A percentile compares a stretch with the other conserved stretches of the same genome.
These are phyloP conservation scores for Boechera divaricarpa DNA, from an alignment of 345 rosid species.

Conservation along the genomic window DNA sequence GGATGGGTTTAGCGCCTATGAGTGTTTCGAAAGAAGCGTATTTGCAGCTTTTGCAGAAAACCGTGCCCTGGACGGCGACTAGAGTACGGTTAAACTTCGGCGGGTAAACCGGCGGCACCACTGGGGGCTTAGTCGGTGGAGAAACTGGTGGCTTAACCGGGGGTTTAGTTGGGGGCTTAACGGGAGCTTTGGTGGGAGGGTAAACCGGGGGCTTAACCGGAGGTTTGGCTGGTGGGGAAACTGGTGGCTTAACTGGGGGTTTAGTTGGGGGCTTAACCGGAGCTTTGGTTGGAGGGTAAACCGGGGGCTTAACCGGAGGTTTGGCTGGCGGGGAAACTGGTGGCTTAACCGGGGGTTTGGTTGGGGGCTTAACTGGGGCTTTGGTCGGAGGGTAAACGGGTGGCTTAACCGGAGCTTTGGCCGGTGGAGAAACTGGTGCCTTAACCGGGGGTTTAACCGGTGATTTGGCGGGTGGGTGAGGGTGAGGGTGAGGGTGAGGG, in stretches of 20 bases:
- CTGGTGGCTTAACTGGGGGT: slow-evolving; percentile 44
- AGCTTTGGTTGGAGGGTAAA: slow-evolving; percentile 42
- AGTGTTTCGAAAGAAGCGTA: slow-evolving; percentile 65
- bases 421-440: slow-evolving; percentile 13
- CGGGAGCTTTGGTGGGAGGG: slow-evolving; percentile 40
- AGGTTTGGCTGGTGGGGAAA: slow-evolving; percentile 36
- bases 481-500: slow-evolving; percentile 39
- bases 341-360: slow-evolving; percentile 37
- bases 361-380: slow-evolving; percentile 45
- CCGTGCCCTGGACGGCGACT: slow-evolving; percentile 77
- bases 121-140: slow-evolving; percentile 50
- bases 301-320: slow-evolving; percentile 44
- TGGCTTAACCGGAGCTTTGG: slow-evolving; percentile 35
- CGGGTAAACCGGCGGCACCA: slow-evolving; percentile 48
- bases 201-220: slow-evolving; percentile 40
- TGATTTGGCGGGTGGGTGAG: slow-evolving; percentile 25
- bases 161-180: slow-evolving; percentile 40
- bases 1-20: slow-evolving; percentile 64
- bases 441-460: slow-evolving; percentile 40
- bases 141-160: slow-evolving; percentile 48
- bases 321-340: slow-evolving; percentile 47
- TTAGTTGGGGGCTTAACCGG: slow-evolving; percentile 43
- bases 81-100: slow-evolving; percentile 55
- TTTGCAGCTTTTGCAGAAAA: slow-evolving; percentile 89
- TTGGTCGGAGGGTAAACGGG: slow-evolving; percentile 29